Percentiles rank a stretch among this genome's conserved stretches.
Conservation (phyloP, 2,329 filamentous ascomycete species). For the Neoascochyta sp. region DNA sequence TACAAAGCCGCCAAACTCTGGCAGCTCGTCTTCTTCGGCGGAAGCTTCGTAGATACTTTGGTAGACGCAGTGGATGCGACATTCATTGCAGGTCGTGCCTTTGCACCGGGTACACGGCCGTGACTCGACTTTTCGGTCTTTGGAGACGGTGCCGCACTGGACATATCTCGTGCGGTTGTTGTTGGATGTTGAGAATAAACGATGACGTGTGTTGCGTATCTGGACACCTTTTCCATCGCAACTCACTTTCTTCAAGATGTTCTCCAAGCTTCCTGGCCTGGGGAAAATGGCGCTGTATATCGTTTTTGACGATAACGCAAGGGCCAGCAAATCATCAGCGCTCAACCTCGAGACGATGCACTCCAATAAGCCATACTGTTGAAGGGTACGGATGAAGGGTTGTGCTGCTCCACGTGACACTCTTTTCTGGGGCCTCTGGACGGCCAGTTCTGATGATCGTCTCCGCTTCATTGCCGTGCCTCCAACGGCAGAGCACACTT, state of each 20-base stretch:
- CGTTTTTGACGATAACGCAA: slow-evolving; percentile 28
- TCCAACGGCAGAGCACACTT: slow-evolving; percentile 1
- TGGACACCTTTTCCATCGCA: slow-evolving; percentile 27
- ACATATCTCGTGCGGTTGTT: slow-evolving; percentile 21
- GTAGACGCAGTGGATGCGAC: slow-evolving; percentile 35
- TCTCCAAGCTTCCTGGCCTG: slow-evolving; percentile 19
- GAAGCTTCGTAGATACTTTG: slow-evolving; percentile 26
- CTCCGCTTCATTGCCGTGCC: slow-evolving; percentile 18
- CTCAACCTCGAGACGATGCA: slow-evolving; percentile 20
- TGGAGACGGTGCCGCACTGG: slow-evolving; percentile 16
- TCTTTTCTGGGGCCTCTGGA: background rate
- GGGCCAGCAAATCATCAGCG: slow-evolving; percentile 26
- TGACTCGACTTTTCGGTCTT: slow-evolving; percentile 10
- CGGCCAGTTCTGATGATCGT: slow-evolving; percentile 5
- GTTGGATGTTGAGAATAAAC: slow-evolving; percentile 18
- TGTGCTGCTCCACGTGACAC: slow-evolving; percentile 6
- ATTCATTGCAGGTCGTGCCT: slow-evolving; percentile 34
- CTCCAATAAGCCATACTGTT: slow-evolving; percentile 30
- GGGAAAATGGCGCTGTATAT: slow-evolving; percentile 23
- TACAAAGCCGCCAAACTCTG: slow-evolving; percentile 30
- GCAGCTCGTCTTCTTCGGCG: slow-evolving; percentile 26
- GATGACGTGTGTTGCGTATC: slow-evolving; percentile 24
- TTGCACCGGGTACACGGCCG: slow-evolving; percentile 26
- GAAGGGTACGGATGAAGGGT: slow-evolving; percentile 16
- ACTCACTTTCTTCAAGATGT: slow-evolving; percentile 22